Evolutionary conservation across 805 yeast species (phyloP), one percentile per base, ranked within the genome.

Genomic region (Candida xiaguanensis): DNA sequence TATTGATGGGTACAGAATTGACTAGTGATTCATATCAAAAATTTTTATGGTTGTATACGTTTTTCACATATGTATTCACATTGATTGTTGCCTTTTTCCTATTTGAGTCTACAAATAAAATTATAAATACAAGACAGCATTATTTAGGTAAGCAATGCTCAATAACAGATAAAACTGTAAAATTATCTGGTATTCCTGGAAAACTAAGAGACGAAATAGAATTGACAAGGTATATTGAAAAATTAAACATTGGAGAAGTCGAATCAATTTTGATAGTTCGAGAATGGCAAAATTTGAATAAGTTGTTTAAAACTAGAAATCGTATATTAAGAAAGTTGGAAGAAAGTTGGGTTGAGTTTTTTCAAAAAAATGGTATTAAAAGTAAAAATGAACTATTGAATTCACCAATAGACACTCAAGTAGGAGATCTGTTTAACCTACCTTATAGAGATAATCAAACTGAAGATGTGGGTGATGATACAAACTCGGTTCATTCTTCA

Each of bases 111-210:
- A 85, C 97, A 0, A 70, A 71, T 45, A 74, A 77, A 44, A 86
- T 91, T 26, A 86, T 91, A 22, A 65, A 71, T 36, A 82, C 85
- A 48, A 75, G 98, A 45, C 98, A 91, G 61, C 65, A 63, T 37
- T 84, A 85, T 53, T 66, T 91, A 47, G 97, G 98, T 0, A 76
- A 74, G 46, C 97, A 90, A 57, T 84, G 84, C 55, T 82, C 95
- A 8, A 74, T 91, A 42, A 87, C 98, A 0, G 98, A 91, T 67
- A 73, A 96, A 56, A 93, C 98, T 1, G 82, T 93, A 29, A 68
- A 91, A 42, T 58, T 91, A 11, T 80, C 91, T 26, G 98, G 98
- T 0, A 87, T 91, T 4, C 97, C 98, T 0, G 82, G 85, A 0
- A 80, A 81, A 33, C 63, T 90, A 30, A 71, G 97, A 37, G 81